phyloP scores from a whole-genome alignment of 139 green algal species.

The Tetradesmus lagerheimii region DNA sequence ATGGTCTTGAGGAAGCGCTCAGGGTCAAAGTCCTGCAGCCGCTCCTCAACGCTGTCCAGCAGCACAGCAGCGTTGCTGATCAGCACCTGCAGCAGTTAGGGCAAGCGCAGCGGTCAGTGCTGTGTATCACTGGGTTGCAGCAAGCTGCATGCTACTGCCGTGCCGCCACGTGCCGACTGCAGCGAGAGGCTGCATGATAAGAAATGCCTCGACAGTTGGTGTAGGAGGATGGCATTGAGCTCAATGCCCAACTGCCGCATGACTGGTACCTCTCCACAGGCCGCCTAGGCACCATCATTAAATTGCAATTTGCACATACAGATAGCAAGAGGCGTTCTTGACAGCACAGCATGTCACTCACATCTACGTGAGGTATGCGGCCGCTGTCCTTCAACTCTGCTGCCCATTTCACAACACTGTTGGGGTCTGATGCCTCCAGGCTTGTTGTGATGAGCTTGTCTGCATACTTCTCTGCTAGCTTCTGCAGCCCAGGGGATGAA shows the following conservation, averaged over 20 bases:
- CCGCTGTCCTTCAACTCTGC: constrained; percentile 2
- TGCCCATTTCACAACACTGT: background rate
- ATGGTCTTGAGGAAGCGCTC: background rate
- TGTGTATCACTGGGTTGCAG: background rate
- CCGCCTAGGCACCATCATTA: no score
- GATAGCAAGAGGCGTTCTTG: background rate
- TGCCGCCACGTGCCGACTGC: background rate
- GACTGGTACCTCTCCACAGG: background rate
- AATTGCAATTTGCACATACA: no score
- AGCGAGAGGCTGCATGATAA: background rate
- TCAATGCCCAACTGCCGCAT: background rate
- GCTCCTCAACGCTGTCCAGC: constrained; percentile 1
- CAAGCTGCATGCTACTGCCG: background rate
- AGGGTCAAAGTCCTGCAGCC: background rate
- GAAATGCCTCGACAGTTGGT: background rate
- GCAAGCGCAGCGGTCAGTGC: background rate
- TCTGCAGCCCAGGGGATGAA: background rate
- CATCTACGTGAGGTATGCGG: constrained; percentile 2
- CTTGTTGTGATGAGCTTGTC: constrained; percentile 5
- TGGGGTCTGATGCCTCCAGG: background rate
- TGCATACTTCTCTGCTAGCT: background rate
- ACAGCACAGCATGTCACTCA: background rate
- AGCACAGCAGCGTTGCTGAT: constrained; percentile 23
- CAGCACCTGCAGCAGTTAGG: background rate
- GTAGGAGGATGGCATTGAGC: no score